These are phyloP conservation scores for Hemisphaericaspora subhashii DNA, from an alignment of 1,139 yeast species.

Conservation along the genomic window DNA sequence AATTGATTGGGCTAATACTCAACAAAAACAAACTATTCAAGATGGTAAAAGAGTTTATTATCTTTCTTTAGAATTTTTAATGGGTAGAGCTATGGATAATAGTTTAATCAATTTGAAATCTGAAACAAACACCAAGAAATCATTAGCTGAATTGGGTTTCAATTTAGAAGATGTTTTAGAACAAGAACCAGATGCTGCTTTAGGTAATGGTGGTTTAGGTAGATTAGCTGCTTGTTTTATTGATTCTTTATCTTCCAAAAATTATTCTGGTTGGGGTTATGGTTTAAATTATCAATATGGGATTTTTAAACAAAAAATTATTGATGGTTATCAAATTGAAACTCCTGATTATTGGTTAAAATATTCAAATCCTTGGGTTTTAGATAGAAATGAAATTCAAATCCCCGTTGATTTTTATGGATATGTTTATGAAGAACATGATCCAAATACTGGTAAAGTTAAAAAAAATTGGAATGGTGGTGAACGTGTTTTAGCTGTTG, in stretches of 20 bases:
- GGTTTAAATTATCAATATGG: conserved; percentile 93
- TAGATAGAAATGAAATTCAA: conserved; percentile 81
- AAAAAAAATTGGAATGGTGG: conserved; percentile 82
- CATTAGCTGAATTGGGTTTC: conserved; percentile 80
- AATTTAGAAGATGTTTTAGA: conserved; percentile 81
- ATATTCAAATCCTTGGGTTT: conserved; percentile 90
- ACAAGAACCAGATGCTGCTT: conserved; percentile 90
- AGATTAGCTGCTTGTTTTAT: conserved; percentile 93
- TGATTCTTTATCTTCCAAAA: conserved; percentile 82
- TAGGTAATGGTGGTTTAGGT: conserved; percentile 95
- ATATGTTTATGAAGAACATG: conserved; percentile 61
- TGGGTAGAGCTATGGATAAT: conserved; percentile 96
- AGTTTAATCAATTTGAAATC: conserved; percentile 75
- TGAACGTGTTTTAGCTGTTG: conserved; percentile 84
- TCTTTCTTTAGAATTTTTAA: conserved; percentile 81
- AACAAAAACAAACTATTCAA: conserved; percentile 79
- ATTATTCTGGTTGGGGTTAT: conserved; percentile 96
- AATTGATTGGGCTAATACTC: conserved; percentile 91
- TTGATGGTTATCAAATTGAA: conserved; percentile 93
- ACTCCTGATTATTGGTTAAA: conserved; percentile 93
- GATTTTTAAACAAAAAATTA: conserved; percentile 85
- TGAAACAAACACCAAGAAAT: conserved; percentile 51
- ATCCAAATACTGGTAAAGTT: conserved; percentile 49
- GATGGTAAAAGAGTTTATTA: conserved; percentile 89
- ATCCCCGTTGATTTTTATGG: conserved; percentile 95